phyloP scores from a whole-genome alignment of 2,329 filamentous ascomycete species.

The Rhinocladiella similis region DNA sequence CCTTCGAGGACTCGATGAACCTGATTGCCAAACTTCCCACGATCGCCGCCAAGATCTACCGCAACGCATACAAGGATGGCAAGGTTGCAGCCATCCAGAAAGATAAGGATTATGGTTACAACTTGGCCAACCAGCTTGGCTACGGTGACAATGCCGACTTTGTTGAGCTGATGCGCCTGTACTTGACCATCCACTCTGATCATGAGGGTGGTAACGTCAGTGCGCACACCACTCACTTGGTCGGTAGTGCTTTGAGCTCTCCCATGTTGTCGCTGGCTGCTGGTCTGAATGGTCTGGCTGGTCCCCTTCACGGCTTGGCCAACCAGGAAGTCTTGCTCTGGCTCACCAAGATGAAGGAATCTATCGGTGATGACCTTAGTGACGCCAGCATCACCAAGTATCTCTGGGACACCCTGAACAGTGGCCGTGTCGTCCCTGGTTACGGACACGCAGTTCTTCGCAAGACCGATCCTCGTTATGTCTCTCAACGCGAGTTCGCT shows the following conservation, averaged over 20 bases:
- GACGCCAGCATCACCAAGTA: conserved; percentile 98
- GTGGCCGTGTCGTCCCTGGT: conserved; percentile 92
- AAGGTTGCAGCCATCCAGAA: conserved; percentile 95
- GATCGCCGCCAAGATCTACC: conserved; percentile 98
- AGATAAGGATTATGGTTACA: conserved; percentile 99
- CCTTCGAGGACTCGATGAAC: conserved; percentile 99
- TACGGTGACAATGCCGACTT: conserved; percentile 96
- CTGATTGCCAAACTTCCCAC: conserved; percentile 99
- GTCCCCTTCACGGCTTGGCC: conserved; percentile 96
- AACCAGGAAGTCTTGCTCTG: conserved; percentile 99
- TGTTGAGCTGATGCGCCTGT: conserved; percentile 95
- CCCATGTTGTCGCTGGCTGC: conserved; percentile 95
- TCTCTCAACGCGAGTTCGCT: conserved; percentile 95
- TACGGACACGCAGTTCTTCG: conserved; percentile 99
- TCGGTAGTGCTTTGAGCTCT: conserved; percentile 93
- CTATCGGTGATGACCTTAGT: conserved; percentile 88
- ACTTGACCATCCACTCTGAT: conserved; percentile 99
- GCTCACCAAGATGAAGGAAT: conserved; percentile 98
- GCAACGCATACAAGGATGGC: conserved; percentile 99
- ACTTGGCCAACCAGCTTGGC: conserved; percentile 99
- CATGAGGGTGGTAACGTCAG: conserved; percentile 99
- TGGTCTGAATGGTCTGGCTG: conserved; percentile 96
- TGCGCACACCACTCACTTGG: conserved; percentile 97
- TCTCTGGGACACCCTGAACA: conserved; percentile 96
- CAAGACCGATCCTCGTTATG: conserved; percentile 99